Conservation (phyloP, 2,329 filamentous ascomycete species). For the Arthrinium phaeospermum region DNA sequence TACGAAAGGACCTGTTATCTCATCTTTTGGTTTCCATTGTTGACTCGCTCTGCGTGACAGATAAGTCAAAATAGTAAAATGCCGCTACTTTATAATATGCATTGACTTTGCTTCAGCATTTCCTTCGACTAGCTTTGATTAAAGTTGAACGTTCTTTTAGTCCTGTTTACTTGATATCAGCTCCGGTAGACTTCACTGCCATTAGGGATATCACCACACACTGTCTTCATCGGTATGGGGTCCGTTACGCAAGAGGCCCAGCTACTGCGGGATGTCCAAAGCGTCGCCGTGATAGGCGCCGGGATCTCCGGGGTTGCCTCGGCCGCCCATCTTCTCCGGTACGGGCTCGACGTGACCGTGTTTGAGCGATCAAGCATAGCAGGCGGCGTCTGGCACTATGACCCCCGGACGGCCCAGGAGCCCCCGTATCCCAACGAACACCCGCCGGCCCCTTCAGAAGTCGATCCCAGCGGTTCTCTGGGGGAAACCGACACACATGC, state of each 20-base stretch:
- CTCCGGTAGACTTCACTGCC: neutral
- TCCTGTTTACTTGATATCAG: no score
- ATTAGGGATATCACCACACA: neutral
- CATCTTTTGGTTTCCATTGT: neutral
- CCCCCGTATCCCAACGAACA: conserved; percentile 36
- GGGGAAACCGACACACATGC: conserved; percentile 19
- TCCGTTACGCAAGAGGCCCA: conserved; percentile 23
- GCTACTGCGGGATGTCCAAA: conserved; percentile 34
- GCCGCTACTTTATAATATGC: no score
- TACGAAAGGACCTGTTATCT: neutral
- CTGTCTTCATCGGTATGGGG: conserved; percentile 25
- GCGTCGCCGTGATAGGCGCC: conserved; percentile 67
- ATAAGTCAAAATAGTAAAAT: no score
- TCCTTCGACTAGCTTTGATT: neutral
- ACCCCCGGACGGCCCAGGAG: conserved; percentile 53
- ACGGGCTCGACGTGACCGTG: conserved; percentile 62
- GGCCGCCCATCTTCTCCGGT: conserved; percentile 67
- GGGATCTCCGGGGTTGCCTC: conserved; percentile 67
- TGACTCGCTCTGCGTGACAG: neutral
- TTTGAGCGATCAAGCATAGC: conserved; percentile 66
- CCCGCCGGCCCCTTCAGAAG: conserved; percentile 27
- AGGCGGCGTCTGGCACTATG: conserved; percentile 72
- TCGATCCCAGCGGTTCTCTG: conserved; percentile 16
- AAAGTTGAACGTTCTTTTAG: no score
- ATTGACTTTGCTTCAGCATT: neutral